Base-by-base conservation (phyloP, 2,329 filamentous ascomycete genomes). In the Sphaerulina populicola region DNA sequence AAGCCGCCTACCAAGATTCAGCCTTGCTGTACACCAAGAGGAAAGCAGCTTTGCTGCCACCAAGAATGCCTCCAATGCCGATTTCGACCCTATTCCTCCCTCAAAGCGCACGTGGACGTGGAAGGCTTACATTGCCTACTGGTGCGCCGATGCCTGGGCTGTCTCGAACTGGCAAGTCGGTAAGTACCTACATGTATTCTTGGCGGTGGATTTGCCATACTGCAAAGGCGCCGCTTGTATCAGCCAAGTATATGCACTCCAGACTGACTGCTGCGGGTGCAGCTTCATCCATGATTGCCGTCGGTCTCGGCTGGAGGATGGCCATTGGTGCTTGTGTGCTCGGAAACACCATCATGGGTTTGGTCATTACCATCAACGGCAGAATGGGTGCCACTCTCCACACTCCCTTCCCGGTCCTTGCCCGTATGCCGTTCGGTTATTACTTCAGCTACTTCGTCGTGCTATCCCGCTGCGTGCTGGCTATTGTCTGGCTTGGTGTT, bases 291-390 rank as follows among this genome's bases (percentile, higher is more conserved):
- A 74, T 77, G 53, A 66, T 77, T n/a, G 69, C 72, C 4, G 71
- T 76, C 30, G 77, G 79, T 1, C 68, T 81, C 18, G 74, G 69
- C 54, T 81, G 77, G 71, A 71, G 72, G 44, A 77, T 81, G 60
- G 75, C 76, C 3, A 70, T 79, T 41, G 72, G 68, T 29, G 60
- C 60, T 23, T 57, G 55, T 39, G 60, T 62, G 1, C 53, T 63
- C 6, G 61, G 61, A 5, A 63, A 62, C 46, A 48, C 57, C 5
- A 47, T 62, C 15, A 62, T 63, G 58, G 61, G 58, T 23, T 10
- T 59, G 5, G 60, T 62, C 49, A 81, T 78, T 51, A 74, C 76
- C 27, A 72, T 74, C 12, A 64, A 77, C 14, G 73, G 69, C 12
- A 76, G 76, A 65, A 73, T 77, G 59, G 74, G 77, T 51, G 73